phyloP scores from a whole-genome alignment of 2,329 filamentous ascomycete species.

The Colletotrichum sp. region DNA sequence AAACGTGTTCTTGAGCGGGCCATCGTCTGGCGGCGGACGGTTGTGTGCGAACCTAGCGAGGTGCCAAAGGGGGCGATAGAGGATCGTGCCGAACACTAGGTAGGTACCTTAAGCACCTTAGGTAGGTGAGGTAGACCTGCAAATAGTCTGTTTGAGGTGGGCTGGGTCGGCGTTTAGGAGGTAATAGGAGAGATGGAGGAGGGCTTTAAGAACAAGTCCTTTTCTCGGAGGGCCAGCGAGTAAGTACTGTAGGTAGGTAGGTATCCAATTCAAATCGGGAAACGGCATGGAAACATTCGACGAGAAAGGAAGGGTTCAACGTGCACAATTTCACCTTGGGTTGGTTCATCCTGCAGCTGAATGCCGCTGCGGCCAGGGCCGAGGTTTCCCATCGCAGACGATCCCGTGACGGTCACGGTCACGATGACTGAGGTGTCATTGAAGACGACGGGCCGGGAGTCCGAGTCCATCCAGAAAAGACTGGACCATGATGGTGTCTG shows the following conservation, averaged over 20 bases:
- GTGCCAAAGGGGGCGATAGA: not conserved
- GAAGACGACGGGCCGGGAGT: not conserved
- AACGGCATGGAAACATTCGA: not conserved
- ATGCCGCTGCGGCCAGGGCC: not conserved
- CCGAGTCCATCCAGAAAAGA: not conserved
- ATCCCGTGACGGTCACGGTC: not conserved
- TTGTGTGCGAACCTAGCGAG: not conserved
- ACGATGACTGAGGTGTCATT: not conserved
- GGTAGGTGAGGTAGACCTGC: not conserved
- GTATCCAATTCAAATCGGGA: not conserved
- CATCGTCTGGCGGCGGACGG: not conserved
- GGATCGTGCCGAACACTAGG: not conserved
- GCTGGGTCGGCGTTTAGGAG: not conserved
- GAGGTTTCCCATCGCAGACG: not conserved
- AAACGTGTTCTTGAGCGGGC: not conserved
- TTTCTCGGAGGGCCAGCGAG: not conserved
- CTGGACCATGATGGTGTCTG: not conserved
- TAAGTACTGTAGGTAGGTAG: not conserved
- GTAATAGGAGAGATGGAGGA: not conserved
- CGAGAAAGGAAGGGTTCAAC: not conserved
- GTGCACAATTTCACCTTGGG: not conserved
- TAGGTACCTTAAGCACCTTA: too few species aligned
- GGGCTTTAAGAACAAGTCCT: not conserved
- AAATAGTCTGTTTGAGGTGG: not conserved
- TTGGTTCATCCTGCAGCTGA: not conserved